phyloP scores from a whole-genome alignment of 2,329 filamentous ascomycete genomes.

The Curvularia spicifera region DNA sequence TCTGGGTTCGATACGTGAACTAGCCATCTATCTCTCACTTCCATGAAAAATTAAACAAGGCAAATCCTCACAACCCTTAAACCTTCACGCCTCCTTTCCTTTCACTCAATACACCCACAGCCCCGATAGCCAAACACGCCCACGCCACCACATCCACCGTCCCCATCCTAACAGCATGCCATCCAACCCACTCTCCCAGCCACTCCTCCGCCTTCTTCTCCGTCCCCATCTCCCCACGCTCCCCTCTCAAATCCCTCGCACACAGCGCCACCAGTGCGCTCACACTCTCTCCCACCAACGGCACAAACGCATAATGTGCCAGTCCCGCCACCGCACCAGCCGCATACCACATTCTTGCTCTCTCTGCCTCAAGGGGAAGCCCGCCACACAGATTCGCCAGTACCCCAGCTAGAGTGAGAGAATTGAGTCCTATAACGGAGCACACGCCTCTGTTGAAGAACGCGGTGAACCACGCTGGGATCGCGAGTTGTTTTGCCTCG shows the following conservation, averaged over 20 bases:
- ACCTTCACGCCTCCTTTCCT: not conserved
- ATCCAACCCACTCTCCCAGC: conserved; percentile 30
- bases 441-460: conserved; percentile 1
- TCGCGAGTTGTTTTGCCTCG: not conserved
- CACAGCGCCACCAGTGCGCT: not conserved
- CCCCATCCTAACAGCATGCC: conserved; percentile 29
- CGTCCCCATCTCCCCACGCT: not conserved
- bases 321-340: not conserved
- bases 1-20: not conserved
- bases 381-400: not conserved
- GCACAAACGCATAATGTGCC: conserved; percentile 1
- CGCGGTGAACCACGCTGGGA: not conserved
- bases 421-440: not conserved
- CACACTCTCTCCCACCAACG: not conserved
- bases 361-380: not conserved
- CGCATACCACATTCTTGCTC: not conserved
- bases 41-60: not conserved
- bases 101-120: not conserved
- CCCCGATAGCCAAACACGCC: conserved; percentile 19
- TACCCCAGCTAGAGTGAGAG: not conserved
- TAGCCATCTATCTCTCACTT: not conserved
- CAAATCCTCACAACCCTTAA: not conserved
- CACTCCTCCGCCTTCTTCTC: not conserved
- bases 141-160: conserved; percentile 35
- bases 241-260: not conserved